Evolutionary conservation across 2,329 filamentous ascomycete genomes (phyloP), one percentile per base, ranked within the genome.

Genomic region (Paraphaeosphaeria sporulosa): DNA sequence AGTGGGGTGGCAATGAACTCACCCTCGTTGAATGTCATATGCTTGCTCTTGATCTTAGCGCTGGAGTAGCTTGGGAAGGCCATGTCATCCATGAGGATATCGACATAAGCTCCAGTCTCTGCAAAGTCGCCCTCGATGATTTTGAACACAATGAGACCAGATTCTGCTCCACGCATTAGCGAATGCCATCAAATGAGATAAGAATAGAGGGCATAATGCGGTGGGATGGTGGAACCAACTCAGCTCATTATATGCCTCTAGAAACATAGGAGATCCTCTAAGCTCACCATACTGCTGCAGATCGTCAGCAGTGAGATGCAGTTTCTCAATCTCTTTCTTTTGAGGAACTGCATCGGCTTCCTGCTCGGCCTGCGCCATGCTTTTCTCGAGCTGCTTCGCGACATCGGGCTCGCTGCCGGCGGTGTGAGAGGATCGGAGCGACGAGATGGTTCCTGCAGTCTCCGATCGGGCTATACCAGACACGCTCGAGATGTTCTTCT

Each of bases 11-110:
- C 8, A 9, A n/a, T 4, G 25, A 52, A 30, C 30, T 64, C 76
- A 82, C 86, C 93, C 79, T 99, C 95, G 68, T 95, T 92, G 77
- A 98, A 93, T 55, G 87, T 91, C 73, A 89, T 86, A 12, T 84
- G 81, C 68, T 85, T 90, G 43, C 84, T 86, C 71, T 87, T 89
- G 34, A 93, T 90, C 64, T 89, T 92, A 0, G 91, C 88, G 12
- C 93, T 96, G 1, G 87, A 85, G 75, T 97, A 98, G 0, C 93
- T 91, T 0, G 95, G 90, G 81, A 95, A 98, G 34, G 92, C 87
- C 86, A 95, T 93, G 75, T 99, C 95, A 76, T 99, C 95, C 76
- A 98, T 95, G 64, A 94, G 83, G 8, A 99, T 87, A 76, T 99
- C 93, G 23, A 99, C 83, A 63, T 92, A 90, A 32, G 88, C 90